Base-by-base conservation (phyloP, 139 green algal species). In the Astrephomene gubernaculifera region DNA sequence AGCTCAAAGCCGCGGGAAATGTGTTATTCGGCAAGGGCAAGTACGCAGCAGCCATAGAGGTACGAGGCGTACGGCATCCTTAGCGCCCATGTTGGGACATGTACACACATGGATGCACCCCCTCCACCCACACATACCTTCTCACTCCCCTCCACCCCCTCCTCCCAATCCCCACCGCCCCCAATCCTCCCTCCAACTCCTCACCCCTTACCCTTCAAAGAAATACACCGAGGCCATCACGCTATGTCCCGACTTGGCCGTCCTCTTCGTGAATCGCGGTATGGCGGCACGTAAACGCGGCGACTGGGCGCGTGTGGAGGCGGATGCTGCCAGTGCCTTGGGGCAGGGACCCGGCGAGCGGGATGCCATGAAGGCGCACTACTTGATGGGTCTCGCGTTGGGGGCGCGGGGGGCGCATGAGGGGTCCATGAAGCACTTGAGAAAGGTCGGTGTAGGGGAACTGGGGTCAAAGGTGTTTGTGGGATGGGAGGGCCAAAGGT, bases 221-320 rank as follows among this genome's bases (percentile, higher is more conserved):
- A 57, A 49, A 36, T 93, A 93, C 75, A 93, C 90, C 31, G 90
- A 93, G 61, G 90, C 82, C 27, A 90, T 94, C 67, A 86, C 85
- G 0, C 36, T 88, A 36, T 81, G 75, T 25, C 83, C 86, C 22
- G 65, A 83, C 1, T 71, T 69, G 60, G 29, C 87, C 45, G 87
- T 89, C 27, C 71, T 94, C 54, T 94, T 90, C 73, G 82, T 91
- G 45, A 94, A 94, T 36, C 70, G 90, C 19, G 90, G 76, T 36
- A 82, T 94, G 81, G 88, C 73, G 45, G 72, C 85, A n/a, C 88
- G 86, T 52, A 93, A 93, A 53, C 25, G 43, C 24, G 57, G 29
- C 12, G 71, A 88, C 24, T 90, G 84, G 86, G 79, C 72, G 33
- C 53, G 76, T 0, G 87, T 91, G 4, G 80, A 65, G n/a, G 24